These are phyloP conservation scores for Thelonectria olida DNA, from an alignment of 2,329 filamentous ascomycete genomes.

Conservation along the genomic window DNA sequence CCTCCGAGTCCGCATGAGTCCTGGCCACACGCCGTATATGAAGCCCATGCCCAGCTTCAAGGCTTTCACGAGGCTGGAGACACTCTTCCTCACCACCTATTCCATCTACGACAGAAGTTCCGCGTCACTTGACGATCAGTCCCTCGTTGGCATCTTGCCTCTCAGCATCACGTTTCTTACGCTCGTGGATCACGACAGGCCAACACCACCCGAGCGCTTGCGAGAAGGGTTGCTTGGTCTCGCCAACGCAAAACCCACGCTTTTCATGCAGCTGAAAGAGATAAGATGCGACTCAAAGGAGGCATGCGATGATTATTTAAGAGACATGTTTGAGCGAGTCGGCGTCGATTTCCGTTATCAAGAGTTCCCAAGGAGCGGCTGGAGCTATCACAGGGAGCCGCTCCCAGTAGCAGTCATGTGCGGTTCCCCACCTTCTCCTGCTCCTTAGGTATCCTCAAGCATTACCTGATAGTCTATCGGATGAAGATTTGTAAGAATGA, in stretches of 20 bases:
- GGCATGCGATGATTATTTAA: not conserved
- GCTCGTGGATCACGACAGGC: not conserved
- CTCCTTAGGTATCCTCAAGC: no score
- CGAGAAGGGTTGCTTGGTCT: not conserved
- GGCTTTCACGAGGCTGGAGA: not conserved
- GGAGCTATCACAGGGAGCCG: not conserved
- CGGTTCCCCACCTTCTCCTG: no score
- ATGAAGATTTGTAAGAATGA: no score
- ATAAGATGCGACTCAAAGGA: constrained; percentile 3
- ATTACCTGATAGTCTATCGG: no score
- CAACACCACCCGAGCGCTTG: not conserved
- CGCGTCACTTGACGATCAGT: not conserved
- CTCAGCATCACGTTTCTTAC: not conserved
- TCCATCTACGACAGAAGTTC: not conserved
- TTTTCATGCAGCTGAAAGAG: not conserved
- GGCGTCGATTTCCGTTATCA: not conserved
- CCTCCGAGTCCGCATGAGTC: not conserved
- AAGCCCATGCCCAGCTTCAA: not conserved
- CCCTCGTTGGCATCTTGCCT: not conserved
- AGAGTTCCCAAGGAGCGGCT: not conserved
- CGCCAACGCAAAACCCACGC: not conserved
- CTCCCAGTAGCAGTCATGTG: not conserved
- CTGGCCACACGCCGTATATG: not conserved
- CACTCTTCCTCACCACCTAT: not conserved
- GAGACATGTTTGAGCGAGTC: not conserved